Conservation (phyloP, 2,329 filamentous ascomycete genomes). For the Cladosporium sp. region DNA sequence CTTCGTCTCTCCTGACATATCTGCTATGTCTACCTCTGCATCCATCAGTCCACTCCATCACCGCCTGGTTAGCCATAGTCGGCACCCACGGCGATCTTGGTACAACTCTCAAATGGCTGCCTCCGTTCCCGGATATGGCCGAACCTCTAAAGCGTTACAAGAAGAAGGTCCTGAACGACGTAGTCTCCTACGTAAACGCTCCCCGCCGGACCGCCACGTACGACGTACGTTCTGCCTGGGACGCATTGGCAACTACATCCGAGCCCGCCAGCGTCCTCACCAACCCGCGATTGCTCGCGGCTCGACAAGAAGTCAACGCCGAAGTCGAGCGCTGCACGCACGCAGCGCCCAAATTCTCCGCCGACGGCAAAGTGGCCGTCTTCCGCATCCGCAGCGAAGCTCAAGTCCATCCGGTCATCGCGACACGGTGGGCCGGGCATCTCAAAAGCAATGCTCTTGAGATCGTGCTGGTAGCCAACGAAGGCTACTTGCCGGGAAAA, state of each 20-base stretch:
- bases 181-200: slow-evolving; percentile 65
- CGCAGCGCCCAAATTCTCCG: slow-evolving; percentile 63
- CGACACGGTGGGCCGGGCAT: slow-evolving; percentile 65
- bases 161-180: slow-evolving; percentile 63
- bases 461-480: slow-evolving; percentile 66
- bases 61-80: slow-evolving; percentile 63
- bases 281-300: slow-evolving; percentile 53
- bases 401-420: slow-evolving; percentile 67
- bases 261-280: slow-evolving; percentile 54
- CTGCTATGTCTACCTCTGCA: slow-evolving; percentile 61
- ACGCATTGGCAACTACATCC: slow-evolving; percentile 53
- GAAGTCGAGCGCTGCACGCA: slow-evolving; percentile 64
- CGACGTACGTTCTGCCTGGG: slow-evolving; percentile 62
- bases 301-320: slow-evolving; percentile 58
- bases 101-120: slow-evolving; percentile 63
- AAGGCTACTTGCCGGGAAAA: slow-evolving; percentile 62
- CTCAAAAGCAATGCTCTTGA: slow-evolving; percentile 60
- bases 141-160: slow-evolving; percentile 60
- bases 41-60: slow-evolving; percentile 48
- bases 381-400: slow-evolving; percentile 61
- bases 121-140: slow-evolving; percentile 67
- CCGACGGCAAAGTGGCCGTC: slow-evolving; percentile 62
- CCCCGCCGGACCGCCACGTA: slow-evolving; percentile 63
- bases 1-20: slow-evolving; percentile 64
- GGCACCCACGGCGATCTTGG: slow-evolving; percentile 69